Evolutionary conservation across 2,329 filamentous ascomycete genomes (phyloP).

Genomic region (Mollisia scopiformis): DNA sequence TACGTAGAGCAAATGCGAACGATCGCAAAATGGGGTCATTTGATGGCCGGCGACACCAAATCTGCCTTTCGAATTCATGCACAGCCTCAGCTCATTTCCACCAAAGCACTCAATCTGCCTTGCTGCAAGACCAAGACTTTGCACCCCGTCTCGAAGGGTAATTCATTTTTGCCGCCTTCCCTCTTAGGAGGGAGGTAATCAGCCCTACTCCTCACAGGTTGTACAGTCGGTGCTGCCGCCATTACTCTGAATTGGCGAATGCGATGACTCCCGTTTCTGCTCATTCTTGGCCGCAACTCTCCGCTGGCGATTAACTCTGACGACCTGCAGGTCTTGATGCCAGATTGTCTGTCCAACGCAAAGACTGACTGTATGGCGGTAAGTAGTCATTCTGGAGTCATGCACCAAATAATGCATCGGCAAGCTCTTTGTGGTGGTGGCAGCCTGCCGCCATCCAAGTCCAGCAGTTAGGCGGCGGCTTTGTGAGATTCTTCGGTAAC

Average conservation of each 20-base stretch:
- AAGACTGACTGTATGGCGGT: background rate
- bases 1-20: background rate
- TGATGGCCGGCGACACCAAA: background rate
- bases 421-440: background rate
- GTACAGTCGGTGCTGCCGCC: background rate
- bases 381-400: background rate
- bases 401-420: background rate
- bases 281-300: background rate
- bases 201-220: background rate
- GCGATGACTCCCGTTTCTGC: background rate
- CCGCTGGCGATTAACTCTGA: background rate
- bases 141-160: background rate
- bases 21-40: background rate
- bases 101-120: background rate
- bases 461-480: background rate
- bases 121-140: background rate
- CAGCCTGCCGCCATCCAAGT: background rate
- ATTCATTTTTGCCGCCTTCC: background rate
- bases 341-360: background rate
- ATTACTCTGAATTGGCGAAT: background rate
- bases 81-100: background rate
- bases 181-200: background rate
- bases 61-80: background rate
- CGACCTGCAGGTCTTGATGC: background rate
- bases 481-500: background rate